phyloP scores from a whole-genome alignment of 208 protist genomes.

The Trypanosoma caninum region DNA sequence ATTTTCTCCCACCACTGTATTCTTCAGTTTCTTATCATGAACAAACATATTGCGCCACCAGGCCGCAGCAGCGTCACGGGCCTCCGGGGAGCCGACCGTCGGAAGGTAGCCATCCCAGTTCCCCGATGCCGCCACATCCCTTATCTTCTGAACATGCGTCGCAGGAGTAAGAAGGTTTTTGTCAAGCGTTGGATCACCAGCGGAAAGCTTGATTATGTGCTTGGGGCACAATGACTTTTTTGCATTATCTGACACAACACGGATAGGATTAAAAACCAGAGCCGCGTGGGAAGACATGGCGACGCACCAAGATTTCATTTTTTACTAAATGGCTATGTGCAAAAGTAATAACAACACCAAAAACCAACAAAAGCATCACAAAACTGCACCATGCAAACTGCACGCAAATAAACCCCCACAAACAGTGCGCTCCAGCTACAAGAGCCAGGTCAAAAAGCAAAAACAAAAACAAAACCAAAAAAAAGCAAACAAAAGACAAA shows the following conservation, averaged over 20 bases:
- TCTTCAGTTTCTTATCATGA: conserved; percentile 4
- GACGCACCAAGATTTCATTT: conserved; percentile 3
- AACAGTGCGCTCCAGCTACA: too few relatives aligned
- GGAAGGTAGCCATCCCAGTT: conserved; percentile 61
- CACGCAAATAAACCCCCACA: too few relatives aligned
- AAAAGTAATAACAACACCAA: too few relatives aligned
- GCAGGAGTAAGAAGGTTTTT: conserved; percentile 56
- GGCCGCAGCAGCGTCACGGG: conserved; percentile 46
- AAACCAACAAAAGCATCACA: too few relatives aligned
- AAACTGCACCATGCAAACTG: too few relatives aligned
- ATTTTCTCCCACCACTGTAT: conserved; percentile 34
- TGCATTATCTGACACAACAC: neutral
- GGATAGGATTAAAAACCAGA: conserved; percentile 7
- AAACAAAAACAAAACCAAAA: too few relatives aligned
- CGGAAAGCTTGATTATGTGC: conserved; percentile 63
- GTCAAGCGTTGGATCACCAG: conserved; percentile 57
- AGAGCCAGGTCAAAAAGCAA: too few relatives aligned
- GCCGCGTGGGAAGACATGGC: conserved; percentile 11
- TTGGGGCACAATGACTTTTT: conserved; percentile 6
- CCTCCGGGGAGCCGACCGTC: conserved; percentile 25
- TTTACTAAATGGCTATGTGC: too few relatives aligned
- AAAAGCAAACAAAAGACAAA: too few relatives aligned
- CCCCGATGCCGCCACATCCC: conserved; percentile 25
- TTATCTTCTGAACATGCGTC: conserved; percentile 32
- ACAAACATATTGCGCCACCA: conserved; percentile 30